These are phyloP conservation scores for Chlorella sp. DNA, from an alignment of 139 green algal genomes.

Conservation along the genomic window DNA sequence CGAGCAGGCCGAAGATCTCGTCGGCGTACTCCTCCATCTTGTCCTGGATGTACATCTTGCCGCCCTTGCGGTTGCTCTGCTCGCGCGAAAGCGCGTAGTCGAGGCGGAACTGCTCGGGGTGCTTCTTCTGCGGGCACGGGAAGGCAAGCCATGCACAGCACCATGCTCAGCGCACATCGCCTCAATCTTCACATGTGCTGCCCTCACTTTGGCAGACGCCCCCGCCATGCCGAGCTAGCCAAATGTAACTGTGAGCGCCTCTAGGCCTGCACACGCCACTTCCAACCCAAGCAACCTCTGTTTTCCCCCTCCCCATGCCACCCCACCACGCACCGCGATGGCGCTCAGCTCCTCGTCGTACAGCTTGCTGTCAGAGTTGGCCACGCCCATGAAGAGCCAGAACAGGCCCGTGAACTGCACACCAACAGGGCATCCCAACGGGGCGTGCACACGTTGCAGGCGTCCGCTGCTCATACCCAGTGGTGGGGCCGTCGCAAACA, in stretches of 20 bases:
- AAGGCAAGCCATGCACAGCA: no score
- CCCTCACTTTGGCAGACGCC: background rate
- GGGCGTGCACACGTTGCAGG: no score
- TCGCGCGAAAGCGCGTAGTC: conserved; percentile 95
- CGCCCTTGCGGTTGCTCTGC: conserved; percentile 81
- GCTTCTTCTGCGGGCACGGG: no score
- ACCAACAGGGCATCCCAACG: no score
- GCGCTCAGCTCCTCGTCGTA: conserved; percentile 94
- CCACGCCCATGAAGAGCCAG: conserved; percentile 99
- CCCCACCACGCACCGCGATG: background rate
- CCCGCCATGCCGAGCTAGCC: background rate
- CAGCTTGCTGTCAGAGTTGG: conserved; percentile 93
- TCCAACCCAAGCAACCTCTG: no score
- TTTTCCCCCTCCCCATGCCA: no score
- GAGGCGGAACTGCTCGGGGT: conserved; percentile 92
- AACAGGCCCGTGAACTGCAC: conserved; percentile 88
- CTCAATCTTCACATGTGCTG: background rate
- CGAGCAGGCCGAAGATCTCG: conserved; percentile 94
- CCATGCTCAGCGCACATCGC: background rate
- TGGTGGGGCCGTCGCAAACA: no score
- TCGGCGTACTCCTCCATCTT: conserved; percentile 97
- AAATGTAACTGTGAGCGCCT: background rate
- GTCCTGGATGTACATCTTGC: conserved; percentile 98
- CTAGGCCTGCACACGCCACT: no score
- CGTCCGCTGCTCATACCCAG: no score